Percentiles rank a stretch among this genome's conserved stretches.
phyloP scores from a whole-genome alignment of 768 basidiomycete species.

The Neoboletus subvelutipes region DNA sequence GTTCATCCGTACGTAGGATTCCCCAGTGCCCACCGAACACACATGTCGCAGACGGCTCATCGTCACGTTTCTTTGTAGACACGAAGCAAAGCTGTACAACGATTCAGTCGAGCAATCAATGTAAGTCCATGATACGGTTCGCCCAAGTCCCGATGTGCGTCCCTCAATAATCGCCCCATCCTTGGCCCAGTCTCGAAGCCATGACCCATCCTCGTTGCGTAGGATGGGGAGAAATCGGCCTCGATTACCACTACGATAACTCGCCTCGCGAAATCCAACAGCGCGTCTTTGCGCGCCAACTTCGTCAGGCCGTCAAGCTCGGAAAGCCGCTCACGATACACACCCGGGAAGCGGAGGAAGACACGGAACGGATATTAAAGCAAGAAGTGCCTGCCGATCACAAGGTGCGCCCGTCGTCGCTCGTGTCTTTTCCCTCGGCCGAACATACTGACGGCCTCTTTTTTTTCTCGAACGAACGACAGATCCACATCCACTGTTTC shows the following conservation, averaged over 20 bases:
- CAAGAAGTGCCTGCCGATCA: conserved; percentile 72
- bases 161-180: not conserved
- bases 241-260: conserved; percentile 83
- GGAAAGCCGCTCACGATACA: conserved; percentile 84
- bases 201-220: conserved; percentile 82
- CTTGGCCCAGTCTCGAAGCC: conserved; percentile 55
- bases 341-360: conserved; percentile 82
- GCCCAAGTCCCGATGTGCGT: not conserved
- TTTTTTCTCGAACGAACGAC: too few relatives aligned
- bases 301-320: conserved; percentile 62
- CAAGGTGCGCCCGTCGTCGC: conserved; percentile 40
- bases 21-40: not conserved
- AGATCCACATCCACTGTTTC: conserved; percentile 90
- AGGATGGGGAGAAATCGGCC: conserved; percentile 86
- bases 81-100: conserved; percentile 68
- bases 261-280: conserved; percentile 72
- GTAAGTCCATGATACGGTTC: conserved; percentile 37
- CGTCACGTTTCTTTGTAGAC: conserved; percentile 37
- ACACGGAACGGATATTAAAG: conserved; percentile 77
- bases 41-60: not conserved
- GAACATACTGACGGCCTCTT: not conserved
- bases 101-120: conserved; percentile 68
- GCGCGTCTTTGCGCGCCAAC: conserved; percentile 64
- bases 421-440: not conserved
- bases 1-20: conserved; percentile 63